These are phyloP conservation scores for Polytrichum formosum DNA, from an alignment of 225 moss, liverwort and hornwort species.

Conservation along the genomic window DNA sequence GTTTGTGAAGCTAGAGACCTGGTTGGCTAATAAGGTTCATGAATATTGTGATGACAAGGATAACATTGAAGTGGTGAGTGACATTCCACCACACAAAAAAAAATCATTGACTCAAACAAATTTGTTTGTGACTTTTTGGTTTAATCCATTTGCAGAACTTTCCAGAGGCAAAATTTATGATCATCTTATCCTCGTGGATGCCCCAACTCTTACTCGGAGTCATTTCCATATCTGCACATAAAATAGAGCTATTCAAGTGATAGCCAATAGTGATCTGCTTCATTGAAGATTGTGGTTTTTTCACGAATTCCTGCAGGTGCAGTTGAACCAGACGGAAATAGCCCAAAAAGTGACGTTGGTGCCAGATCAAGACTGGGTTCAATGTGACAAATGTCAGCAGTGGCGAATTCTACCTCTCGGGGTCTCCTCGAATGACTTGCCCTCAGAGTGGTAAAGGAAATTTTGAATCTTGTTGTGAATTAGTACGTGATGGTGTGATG, in stretches of 20 bases:
- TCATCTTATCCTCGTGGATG: too few relatives aligned
- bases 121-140: too few relatives aligned
- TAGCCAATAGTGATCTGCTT: too few relatives aligned
- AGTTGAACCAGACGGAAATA: slow-evolving; percentile 15
- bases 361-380: slow-evolving; percentile 57
- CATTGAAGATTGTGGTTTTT: too few relatives aligned
- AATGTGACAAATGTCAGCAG: slow-evolving; percentile 58
- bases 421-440: slow-evolving; percentile 24
- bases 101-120: too few relatives aligned
- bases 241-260: background rate
- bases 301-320: background rate
- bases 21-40: slow-evolving; percentile 44
- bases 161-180: too few relatives aligned
- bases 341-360: slow-evolving; percentile 13
- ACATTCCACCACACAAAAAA: too few relatives aligned
- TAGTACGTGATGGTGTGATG: too few relatives aligned
- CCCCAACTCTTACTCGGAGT: too few relatives aligned
- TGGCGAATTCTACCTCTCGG: slow-evolving; percentile 51
- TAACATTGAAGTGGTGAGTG: slow-evolving; percentile 38
- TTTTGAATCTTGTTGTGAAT: too few relatives aligned
- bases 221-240: background rate
- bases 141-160: too few relatives aligned
- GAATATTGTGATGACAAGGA: slow-evolving; percentile 48
- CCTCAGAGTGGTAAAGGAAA: slow-evolving; percentile 32
- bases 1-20: slow-evolving; percentile 43